phyloP scores from a whole-genome alignment of 2,329 filamentous ascomycete genomes.

The Xylaria digitata region DNA sequence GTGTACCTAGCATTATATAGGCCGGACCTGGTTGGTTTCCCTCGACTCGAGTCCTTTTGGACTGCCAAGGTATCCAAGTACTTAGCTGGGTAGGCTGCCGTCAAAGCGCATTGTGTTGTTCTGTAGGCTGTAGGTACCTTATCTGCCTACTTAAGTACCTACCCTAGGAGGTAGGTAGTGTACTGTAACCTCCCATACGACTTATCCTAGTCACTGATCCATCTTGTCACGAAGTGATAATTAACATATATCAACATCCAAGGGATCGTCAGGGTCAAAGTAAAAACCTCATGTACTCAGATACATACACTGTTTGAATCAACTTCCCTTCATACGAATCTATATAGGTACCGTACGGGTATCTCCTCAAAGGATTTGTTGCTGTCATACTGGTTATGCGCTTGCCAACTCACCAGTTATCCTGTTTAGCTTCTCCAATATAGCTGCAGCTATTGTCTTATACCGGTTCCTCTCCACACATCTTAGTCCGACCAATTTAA shows the following conservation, averaged over 20 bases:
- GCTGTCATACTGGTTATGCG: constrained; percentile 18
- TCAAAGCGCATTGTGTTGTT: too few relatives aligned
- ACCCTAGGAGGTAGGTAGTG: too few relatives aligned
- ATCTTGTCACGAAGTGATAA: constrained; percentile 12
- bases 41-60: too few relatives aligned
- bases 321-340: not conserved
- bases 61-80: too few relatives aligned
- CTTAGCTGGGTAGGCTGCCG: too few relatives aligned
- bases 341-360: not conserved
- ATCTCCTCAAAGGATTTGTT: constrained; percentile 8
- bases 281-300: constrained; percentile 1
- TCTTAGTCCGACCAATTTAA: constrained; percentile 6
- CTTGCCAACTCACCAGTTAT: constrained; percentile 34
- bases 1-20: too few relatives aligned
- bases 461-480: constrained; percentile 26
- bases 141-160: too few relatives aligned
- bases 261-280: constrained; percentile 29
- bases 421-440: constrained; percentile 30
- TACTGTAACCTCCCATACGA: not conserved
- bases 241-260: constrained; percentile 6
- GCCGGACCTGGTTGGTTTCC: too few relatives aligned
- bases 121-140: too few relatives aligned
- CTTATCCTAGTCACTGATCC: constrained; percentile 19
- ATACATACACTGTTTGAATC: not conserved
- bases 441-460: constrained; percentile 44